Base-by-base conservation (phyloP, 352 stramenopile genomes). In the Sclerospora graminicola region DNA sequence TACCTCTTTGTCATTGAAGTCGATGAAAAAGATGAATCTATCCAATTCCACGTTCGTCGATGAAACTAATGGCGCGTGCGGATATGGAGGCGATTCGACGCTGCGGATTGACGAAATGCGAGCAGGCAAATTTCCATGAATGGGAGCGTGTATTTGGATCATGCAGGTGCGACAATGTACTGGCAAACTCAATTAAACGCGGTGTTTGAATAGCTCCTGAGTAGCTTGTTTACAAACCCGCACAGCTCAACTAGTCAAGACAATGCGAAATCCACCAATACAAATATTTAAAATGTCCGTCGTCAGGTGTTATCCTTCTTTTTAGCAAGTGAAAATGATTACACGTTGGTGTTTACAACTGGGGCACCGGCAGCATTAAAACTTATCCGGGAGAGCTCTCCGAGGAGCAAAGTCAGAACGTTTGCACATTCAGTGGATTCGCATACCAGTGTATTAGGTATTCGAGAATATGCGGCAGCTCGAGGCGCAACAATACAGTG, bases 271-370 rank as follows among this genome's bases (percentile, higher is more conserved):
- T 71, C 73, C 4, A n/a, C n/a, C n/a, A n/a, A n/a, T n/a, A n/a
- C n/a, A n/a, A n/a, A n/a, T n/a, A n/a, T n/a, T n/a, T n/a, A n/a
- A n/a, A n/a, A n/a, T n/a, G n/a, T n/a, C n/a, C n/a, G n/a, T n/a
- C n/a, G n/a, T n/a, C n/a, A n/a, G n/a, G n/a, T n/a, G n/a, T n/a
- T n/a, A n/a, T n/a, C n/a, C n/a, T n/a, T n/a, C n/a, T n/a, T n/a
- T n/a, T 84, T 70, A 8, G 54, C 41, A 18, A 63, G 41, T 11
- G 66, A 81, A n/a, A 56, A 80, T 24, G 67, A 89, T 19, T 90
- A 90, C 51, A 59, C 69, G 28, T 41, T 95, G 11, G 62, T 95
- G 14, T 93, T 95, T 58, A 95, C 83, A 8, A 86, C 79, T 4
- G 83, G 83, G 1, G 73, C 83, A 8, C 93, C 83, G 1, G 70